A percentile compares a stretch with the other conserved stretches of the same genome.
Evolutionary conservation across 306 rosid species (phyloP).

Genomic region (Cucurbita pepo): DNA sequence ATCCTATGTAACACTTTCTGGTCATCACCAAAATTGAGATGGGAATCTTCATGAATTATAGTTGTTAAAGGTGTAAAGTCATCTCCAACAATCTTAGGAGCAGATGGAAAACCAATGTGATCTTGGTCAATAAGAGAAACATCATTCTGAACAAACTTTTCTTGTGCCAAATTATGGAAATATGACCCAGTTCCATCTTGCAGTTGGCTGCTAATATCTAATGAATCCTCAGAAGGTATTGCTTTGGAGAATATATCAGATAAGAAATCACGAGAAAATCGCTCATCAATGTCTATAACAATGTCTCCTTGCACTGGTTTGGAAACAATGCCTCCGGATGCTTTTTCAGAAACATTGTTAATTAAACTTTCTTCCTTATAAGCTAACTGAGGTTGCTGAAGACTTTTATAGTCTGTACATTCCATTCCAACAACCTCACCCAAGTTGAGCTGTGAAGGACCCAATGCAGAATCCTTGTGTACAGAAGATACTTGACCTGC

Average conservation of each 20-base stretch:
- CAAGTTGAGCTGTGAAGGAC: slow-evolving; percentile 25
- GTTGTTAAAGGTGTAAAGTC: slow-evolving; percentile 25
- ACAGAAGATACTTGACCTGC: slow-evolving; percentile 24
- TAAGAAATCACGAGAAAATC: slow-evolving; percentile 78
- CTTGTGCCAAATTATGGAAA: slow-evolving; percentile 80
- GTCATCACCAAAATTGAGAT: slow-evolving; percentile 25
- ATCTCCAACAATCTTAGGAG: slow-evolving; percentile 28
- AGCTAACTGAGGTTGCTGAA: slow-evolving; percentile 17
- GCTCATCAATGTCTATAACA: slow-evolving; percentile 62
- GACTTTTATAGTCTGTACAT: slow-evolving; percentile 8
- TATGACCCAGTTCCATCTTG: slow-evolving; percentile 82
- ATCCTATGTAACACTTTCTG: slow-evolving; percentile 30
- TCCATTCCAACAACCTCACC: slow-evolving; percentile 21
- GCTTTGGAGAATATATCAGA: slow-evolving; percentile 87
- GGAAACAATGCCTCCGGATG: slow-evolving; percentile 22
- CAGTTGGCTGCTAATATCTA: slow-evolving; percentile 32
- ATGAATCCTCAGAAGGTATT: slow-evolving; percentile 41
- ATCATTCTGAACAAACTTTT: slow-evolving; percentile 40
- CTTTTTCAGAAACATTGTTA: slow-evolving; percentile 25
- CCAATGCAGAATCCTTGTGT: slow-evolving; percentile 21
- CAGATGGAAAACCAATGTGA: slow-evolving; percentile 33
- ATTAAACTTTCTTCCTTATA: slow-evolving; percentile 18
- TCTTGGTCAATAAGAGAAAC: slow-evolving; percentile 75
- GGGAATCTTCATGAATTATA: slow-evolving; percentile 22
- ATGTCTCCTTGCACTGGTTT: slow-evolving; percentile 54